phyloP scores from a whole-genome alignment of 1,284 basidiomycete genomes.

The Heterobasidion annosum region DNA sequence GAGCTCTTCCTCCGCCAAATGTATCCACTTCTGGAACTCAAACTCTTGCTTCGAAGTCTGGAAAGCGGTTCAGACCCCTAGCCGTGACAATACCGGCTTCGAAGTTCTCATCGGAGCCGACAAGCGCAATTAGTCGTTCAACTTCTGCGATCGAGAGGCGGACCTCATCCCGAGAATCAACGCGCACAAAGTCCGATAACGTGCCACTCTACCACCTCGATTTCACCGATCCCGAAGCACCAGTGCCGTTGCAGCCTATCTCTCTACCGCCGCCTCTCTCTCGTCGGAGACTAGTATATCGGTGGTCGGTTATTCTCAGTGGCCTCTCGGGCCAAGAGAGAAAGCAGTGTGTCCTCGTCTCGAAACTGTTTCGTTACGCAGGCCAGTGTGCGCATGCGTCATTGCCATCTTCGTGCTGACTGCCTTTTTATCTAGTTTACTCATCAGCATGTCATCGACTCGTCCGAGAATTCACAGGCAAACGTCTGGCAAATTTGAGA shows the following conservation, averaged over 20 bases:
- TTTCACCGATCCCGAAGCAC: too few species aligned
- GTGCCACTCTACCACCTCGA: too few species aligned
- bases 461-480: too few species aligned
- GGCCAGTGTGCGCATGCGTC: conserved; percentile 24
- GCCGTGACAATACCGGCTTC: conserved; percentile 14
- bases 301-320: conserved; percentile 47
- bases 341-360: conserved; percentile 35
- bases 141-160: too few species aligned
- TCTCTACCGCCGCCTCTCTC: conserved; percentile 46
- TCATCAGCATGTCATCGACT: conserved; percentile 38
- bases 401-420: not conserved
- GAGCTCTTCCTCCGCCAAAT: not conserved
- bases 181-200: too few species aligned
- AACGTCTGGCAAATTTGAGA: conserved; percentile 18
- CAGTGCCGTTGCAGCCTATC: conserved; percentile 19
- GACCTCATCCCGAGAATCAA: too few species aligned
- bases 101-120: not conserved
- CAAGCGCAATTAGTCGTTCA: too few species aligned
- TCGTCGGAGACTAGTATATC: conserved; percentile 44
- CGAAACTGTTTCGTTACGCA: conserved; percentile 57
- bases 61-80: conserved; percentile 27
- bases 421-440: conserved; percentile 34
- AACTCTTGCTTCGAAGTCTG: conserved; percentile 1
- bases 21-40: not conserved
- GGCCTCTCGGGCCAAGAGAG: conserved; percentile 34